Evolutionary conservation across 768 basidiomycete species (phyloP).

Genomic region (Agaricus blazei): DNA sequence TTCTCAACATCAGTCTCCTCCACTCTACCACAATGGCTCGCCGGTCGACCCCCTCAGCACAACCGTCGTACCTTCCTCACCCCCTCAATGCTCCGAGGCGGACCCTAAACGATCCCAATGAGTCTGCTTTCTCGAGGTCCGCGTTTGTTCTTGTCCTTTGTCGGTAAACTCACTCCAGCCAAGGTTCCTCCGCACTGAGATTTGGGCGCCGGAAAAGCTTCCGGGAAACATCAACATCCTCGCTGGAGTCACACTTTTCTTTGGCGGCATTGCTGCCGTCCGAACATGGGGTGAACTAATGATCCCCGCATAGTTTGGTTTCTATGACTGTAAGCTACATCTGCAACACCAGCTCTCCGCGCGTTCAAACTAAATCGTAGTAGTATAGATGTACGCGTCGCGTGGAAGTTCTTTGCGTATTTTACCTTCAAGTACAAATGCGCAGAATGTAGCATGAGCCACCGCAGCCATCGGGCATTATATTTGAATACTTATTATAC

Average conservation of each 20-base stretch:
- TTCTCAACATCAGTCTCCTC: conserved; percentile 7
- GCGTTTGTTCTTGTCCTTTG: conserved; percentile 16
- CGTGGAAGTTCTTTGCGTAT: no score
- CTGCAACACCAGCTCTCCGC: background rate
- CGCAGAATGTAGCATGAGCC: no score
- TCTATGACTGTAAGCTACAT: background rate
- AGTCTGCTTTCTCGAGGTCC: conserved; percentile 52
- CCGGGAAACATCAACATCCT: conserved; percentile 70
- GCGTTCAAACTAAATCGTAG: background rate
- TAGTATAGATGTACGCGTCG: background rate
- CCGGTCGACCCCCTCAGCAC: conserved; percentile 47
- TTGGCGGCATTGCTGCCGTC: conserved; percentile 63
- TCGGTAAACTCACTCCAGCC: background rate
- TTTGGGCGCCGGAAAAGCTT: conserved; percentile 69
- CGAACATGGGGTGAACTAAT: conserved; percentile 78
- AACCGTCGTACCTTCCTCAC: conserved; percentile 54
- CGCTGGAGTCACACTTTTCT: conserved; percentile 61
- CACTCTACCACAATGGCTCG: conserved; percentile 54
- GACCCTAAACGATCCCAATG: conserved; percentile 50
- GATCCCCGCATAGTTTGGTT: conserved; percentile 50
- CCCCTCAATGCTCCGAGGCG: conserved; percentile 31
- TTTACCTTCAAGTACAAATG: no score
- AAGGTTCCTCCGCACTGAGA: conserved; percentile 55
- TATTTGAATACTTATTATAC: no score
- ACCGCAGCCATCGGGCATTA: no score